Conservation (phyloP, 1,284 basidiomycete genomes). For the Sanghuangporus sanghuang region DNA sequence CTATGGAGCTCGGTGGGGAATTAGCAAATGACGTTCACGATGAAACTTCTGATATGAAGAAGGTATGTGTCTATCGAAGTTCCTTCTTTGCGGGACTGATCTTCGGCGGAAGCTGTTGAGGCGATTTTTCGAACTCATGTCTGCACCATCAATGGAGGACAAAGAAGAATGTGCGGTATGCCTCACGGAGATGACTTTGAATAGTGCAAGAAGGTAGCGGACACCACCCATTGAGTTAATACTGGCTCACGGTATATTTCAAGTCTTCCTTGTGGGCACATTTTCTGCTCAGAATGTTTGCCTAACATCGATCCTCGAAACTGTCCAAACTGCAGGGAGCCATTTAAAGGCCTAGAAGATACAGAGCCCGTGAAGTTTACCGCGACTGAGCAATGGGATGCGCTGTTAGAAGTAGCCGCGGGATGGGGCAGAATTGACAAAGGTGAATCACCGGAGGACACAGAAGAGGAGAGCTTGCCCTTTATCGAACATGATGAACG, state of each 20-base stretch:
- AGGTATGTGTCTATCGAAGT: slow-evolving; percentile 26
- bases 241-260: not conserved
- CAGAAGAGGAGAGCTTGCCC: slow-evolving; percentile 35
- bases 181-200: slow-evolving; percentile 31
- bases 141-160: slow-evolving; percentile 36
- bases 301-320: slow-evolving; percentile 24
- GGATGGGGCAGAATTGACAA: slow-evolving; percentile 37
- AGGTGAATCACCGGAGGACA: slow-evolving; percentile 23
- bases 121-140: slow-evolving; percentile 36
- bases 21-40: slow-evolving; percentile 29
- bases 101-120: slow-evolving; percentile 35
- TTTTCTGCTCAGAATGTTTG: slow-evolving; percentile 37
- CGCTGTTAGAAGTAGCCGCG: slow-evolving; percentile 37
- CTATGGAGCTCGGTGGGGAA: slow-evolving; percentile 31
- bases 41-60: slow-evolving; percentile 34
- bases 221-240: not conserved
- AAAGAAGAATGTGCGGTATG: slow-evolving; percentile 44
- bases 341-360: slow-evolving; percentile 27
- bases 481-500: slow-evolving; percentile 34
- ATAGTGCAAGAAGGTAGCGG: slow-evolving; percentile 31
- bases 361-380: slow-evolving; percentile 37
- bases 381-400: slow-evolving; percentile 45
- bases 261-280: slow-evolving; percentile 41
- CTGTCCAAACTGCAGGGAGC: slow-evolving; percentile 39
- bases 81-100: not conserved